Evolutionary conservation across 1,284 basidiomycete species (phyloP).

Genomic region (Fomitopsis pinicola): DNA sequence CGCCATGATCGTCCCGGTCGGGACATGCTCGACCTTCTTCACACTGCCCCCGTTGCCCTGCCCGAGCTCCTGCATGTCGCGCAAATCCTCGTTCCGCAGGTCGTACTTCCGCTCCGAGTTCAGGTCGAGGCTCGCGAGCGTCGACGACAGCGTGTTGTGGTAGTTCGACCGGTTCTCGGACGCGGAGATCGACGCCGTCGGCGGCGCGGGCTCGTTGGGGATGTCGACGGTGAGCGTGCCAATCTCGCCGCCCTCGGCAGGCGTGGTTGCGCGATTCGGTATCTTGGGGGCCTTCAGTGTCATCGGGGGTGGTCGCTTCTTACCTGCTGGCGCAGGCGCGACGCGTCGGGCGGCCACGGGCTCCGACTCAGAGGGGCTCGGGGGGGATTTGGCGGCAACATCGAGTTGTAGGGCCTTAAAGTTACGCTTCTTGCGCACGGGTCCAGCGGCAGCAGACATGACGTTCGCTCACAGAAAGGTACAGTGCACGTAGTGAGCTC

Average conservation of each 20-base stretch:
- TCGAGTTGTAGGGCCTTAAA: slow-evolving; percentile 73
- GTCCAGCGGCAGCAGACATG: slow-evolving; percentile 19
- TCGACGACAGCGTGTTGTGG: slow-evolving; percentile 69
- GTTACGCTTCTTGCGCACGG: slow-evolving; percentile 76
- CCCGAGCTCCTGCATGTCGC: slow-evolving; percentile 85
- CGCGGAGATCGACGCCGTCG: slow-evolving; percentile 28
- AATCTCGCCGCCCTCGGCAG: slow-evolving; percentile 30
- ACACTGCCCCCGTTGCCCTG: slow-evolving; percentile 99
- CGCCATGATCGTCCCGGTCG: slow-evolving; percentile 88
- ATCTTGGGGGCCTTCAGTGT: slow-evolving; percentile 44
- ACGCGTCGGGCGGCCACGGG: slow-evolving; percentile 37
- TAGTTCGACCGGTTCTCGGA: slow-evolving; percentile 55
- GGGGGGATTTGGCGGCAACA: slow-evolving; percentile 38
- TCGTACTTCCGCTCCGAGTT: slow-evolving; percentile 75
- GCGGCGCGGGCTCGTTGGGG: slow-evolving; percentile 35
- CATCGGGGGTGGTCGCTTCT: slow-evolving; percentile 63
- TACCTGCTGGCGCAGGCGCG: slow-evolving; percentile 31
- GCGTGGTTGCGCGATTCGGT: slow-evolving; percentile 36
- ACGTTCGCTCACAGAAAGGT: not conserved
- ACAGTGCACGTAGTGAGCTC: not conserved
- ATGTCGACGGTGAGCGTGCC: slow-evolving; percentile 35
- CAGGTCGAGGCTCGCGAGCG: slow-evolving; percentile 70
- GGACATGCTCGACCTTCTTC: slow-evolving; percentile 91
- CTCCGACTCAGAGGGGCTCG: slow-evolving; percentile 32
- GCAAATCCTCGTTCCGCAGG: slow-evolving; percentile 78